Base-by-base conservation (phyloP, 169 alveolate genomes). In the Cryptosporidium sp. region DNA sequence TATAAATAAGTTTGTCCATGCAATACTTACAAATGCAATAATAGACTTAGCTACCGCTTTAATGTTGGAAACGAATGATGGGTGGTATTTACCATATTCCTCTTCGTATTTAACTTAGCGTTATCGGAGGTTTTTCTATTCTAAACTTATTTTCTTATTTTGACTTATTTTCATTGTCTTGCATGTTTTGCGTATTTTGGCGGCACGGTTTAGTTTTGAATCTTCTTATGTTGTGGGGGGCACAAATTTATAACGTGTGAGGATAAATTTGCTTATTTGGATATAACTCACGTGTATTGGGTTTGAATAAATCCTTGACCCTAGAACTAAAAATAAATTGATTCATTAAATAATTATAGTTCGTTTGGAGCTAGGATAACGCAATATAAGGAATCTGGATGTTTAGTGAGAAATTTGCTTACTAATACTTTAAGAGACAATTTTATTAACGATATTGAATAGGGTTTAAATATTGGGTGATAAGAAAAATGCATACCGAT, bases 31-130 rank as follows among this genome's bases (percentile, higher is more conserved):
- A 16, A n/a, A 37, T 33, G 37, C 39, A 56, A 56, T 56, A 56
- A 65, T 65, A 31, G 42, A 65, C 5, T 65, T 65, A 65, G 69
- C 16, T 21, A 3, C 69, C 69, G 8, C 51, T 31, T n/a, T 65
- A n/a, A 65, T 33, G 23, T 33, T 65, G 18, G 51, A 65, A n/a
- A 65, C 72, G 48, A 65, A 65, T 65, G 72, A 65, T 65, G 72
- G 72, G 72, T 65, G 72, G 23, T 39, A 65, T 37, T 37, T 65
- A 39, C 23, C 72, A 65, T 65, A 65, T 65, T 65, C 72, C 72
- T 65, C 72, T 65, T 65, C 48, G 72, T 65, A 4, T 29, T 65
- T 2, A 65, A 8, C 16, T 65, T 65, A 31, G 37, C 67, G 35
- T 26, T 56, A 56, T 56, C 9, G 67, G 35, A 56, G 39, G 67